Conservation (phyloP, 257 asterid genomes). For the Jacaranda mimosifolia region DNA sequence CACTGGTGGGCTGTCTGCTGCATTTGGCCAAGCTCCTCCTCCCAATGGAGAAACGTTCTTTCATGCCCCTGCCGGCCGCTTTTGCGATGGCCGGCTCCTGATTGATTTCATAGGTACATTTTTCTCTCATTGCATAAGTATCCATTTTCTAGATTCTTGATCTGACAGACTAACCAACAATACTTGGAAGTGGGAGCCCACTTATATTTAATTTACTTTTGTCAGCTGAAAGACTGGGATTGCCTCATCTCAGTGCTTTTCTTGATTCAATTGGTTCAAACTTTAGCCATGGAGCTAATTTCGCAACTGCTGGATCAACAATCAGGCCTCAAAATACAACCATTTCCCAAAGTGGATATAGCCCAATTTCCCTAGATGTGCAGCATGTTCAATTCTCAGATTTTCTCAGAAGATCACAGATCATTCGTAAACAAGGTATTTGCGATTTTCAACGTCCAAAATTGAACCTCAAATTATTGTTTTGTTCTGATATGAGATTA, state of each 20-base stretch:
- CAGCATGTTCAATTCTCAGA: constrained; percentile 64
- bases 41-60: constrained; percentile 75
- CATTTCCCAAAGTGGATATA: constrained; percentile 72
- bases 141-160: neutral
- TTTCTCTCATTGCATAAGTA: neutral
- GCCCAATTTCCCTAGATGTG: constrained; percentile 81
- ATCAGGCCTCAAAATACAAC: constrained; percentile 82
- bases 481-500: neutral
- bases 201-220: neutral
- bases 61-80: constrained; percentile 68
- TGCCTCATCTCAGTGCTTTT: constrained; percentile 69
- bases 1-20: constrained; percentile 87
- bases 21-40: constrained; percentile 67
- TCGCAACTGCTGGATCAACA: constrained; percentile 93
- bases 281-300: constrained; percentile 85
- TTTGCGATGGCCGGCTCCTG: constrained; percentile 74
- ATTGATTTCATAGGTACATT: constrained; percentile 68
- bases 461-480: neutral
- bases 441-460: neutral
- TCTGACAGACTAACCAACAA: neutral
- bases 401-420: constrained; percentile 65
- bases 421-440: constrained; percentile 56
- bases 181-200: no score
- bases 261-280: constrained; percentile 85
- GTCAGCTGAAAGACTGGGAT: constrained; percentile 65